These are phyloP conservation scores for Umbelopsis vinacea DNA, from an alignment of 192 early-diverging fungal genomes.

Conservation along the genomic window DNA sequence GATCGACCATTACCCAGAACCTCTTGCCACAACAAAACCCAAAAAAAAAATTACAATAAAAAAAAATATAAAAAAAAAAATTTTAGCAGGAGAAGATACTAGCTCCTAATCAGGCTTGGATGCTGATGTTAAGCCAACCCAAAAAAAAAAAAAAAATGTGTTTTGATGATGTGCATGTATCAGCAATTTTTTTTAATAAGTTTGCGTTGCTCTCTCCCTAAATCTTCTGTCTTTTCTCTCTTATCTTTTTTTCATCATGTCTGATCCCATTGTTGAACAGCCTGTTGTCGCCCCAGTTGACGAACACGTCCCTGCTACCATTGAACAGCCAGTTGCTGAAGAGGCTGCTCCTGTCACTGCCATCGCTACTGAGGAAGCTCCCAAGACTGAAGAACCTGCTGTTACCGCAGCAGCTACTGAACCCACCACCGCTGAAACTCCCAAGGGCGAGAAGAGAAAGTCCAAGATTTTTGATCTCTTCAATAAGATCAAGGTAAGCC, in stretches of 20 bases:
- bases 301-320: slow-evolving; percentile 17
- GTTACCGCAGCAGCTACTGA: slow-evolving; percentile 1
- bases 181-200: not conserved
- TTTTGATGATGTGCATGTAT: slow-evolving; percentile 16
- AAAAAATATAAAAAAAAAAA: not conserved
- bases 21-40: too few relatives aligned
- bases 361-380: slow-evolving; percentile 1
- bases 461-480: slow-evolving; percentile 21
- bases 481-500: slow-evolving; percentile 17
- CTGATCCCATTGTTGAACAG: slow-evolving; percentile 15
- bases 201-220: slow-evolving; percentile 7
- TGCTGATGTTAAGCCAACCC: slow-evolving; percentile 1
- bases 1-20: too few relatives aligned
- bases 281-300: slow-evolving; percentile 1
- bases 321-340: not conserved
- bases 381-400: slow-evolving; percentile 12
- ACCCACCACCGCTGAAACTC: not conserved
- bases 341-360: not conserved
- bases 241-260: slow-evolving; percentile 3
- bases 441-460: slow-evolving; percentile 17
- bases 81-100: not conserved
- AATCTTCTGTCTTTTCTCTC: slow-evolving; percentile 13
- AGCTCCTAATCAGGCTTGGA: slow-evolving; percentile 20
- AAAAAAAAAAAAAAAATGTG: slow-evolving; percentile 8
- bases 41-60: too few relatives aligned